Base-by-base conservation (phyloP, 768 basidiomycete species). In the Inosperma sp. region DNA sequence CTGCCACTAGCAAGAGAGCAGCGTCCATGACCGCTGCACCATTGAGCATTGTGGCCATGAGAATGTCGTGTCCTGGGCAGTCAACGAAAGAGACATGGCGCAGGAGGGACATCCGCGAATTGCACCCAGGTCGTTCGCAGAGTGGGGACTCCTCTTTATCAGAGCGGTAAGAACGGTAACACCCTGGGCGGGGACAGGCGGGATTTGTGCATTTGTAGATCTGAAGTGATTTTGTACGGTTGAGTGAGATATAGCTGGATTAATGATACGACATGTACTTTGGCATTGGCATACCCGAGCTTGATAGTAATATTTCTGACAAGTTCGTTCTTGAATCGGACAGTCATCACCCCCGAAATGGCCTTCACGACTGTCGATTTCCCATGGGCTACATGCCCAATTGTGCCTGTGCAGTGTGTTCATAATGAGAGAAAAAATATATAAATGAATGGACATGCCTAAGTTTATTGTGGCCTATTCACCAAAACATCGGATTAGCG, bases 31-130 rank as follows among this genome's bases (percentile, higher is more conserved):
- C 95, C 8, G 96, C 96, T 34, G 96, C 96, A 69, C 95, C 96
- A 79, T 98, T 98, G 60, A 99, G 77, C 96, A 99, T 99, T 57
- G 95, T 99, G 44, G 96, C 96, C 96, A 99, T 99, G 69, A 99
- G 84, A 84, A 99, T 98, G 70, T 97, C 93, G 81, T 95, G 94
- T 55, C 94, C 91, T 1, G 90, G 92, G 60, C 88, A 93, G 69
- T 99, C 96, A 65, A 99, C 96, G 70, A 99, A 99, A 3, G 95
- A 98, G 63, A 98, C 94, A 62, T 99, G 96, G 58, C 94, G 86
- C 56, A 97, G 65, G 58, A 98, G 83, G 61, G 86, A 87, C 92
- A 97, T 93, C 14, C 82, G 80, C 49, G 84, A 83, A 31, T 84
- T 86, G 71, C 96, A 98, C 53, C 92, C 91, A 17, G 91, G 89